These are phyloP conservation scores for Taiwanofungus camphoratus DNA, from an alignment of 1,284 basidiomycete species.

Conservation along the genomic window DNA sequence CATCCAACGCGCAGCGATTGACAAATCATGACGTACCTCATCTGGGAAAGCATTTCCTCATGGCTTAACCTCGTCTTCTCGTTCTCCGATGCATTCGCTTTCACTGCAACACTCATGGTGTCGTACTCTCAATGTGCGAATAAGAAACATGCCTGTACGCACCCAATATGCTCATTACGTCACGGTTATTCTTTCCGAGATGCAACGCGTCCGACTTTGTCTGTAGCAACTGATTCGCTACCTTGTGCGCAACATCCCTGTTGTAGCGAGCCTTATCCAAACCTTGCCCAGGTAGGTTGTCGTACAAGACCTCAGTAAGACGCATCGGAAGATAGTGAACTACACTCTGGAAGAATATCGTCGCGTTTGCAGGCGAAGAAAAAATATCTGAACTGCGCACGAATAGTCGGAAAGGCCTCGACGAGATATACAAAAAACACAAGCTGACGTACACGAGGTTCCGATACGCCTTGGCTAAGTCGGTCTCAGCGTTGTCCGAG, in stretches of 20 bases:
- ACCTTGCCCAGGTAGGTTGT: constrained; percentile 31
- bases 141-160: constrained; percentile 5
- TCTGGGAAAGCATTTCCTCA: constrained; percentile 48
- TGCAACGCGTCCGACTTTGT: constrained; percentile 32
- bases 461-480: constrained; percentile 25
- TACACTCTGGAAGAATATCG: constrained; percentile 22
- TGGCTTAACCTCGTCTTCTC: constrained; percentile 39
- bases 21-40: constrained; percentile 31
- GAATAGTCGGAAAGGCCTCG: not conserved
- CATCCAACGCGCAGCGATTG: not conserved
- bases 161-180: constrained; percentile 41
- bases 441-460: constrained; percentile 29
- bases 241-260: constrained; percentile 31
- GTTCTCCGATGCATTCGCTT: constrained; percentile 45
- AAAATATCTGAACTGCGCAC: constrained; percentile 16
- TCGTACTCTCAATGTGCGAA: not conserved
- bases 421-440: not conserved
- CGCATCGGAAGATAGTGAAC: constrained; percentile 23
- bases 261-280: constrained; percentile 32
- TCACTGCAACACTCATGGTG: constrained; percentile 31
- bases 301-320: constrained; percentile 32
- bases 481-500: constrained; percentile 22
- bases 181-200: constrained; percentile 27
- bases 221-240: constrained; percentile 37
- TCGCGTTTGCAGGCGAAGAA: constrained; percentile 18